Evolutionary conservation across 2,329 filamentous ascomycete genomes (phyloP).

Genomic region (Alternaria solani): DNA sequence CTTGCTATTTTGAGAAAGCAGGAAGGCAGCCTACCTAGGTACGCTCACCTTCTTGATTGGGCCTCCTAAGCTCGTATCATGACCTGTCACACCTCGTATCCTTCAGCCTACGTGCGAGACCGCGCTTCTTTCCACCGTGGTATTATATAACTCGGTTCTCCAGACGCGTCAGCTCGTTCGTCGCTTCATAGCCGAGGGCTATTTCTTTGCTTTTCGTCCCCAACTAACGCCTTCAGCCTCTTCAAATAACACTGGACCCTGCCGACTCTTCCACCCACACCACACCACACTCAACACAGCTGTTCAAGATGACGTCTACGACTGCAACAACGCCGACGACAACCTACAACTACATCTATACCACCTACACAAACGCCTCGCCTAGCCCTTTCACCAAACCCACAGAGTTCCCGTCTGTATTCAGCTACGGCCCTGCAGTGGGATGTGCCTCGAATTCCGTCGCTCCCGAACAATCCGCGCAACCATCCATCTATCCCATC

Average conservation of each 20-base stretch:
- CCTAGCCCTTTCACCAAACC: conserved; percentile 19
- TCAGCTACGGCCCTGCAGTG: conserved; percentile 17
- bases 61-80: conserved; percentile 2
- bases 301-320: conserved; percentile 5
- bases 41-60: conserved; percentile 1
- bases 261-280: not conserved
- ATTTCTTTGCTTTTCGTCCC: not conserved
- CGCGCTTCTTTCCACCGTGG: not conserved
- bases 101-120: not conserved
- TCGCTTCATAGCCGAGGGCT: not conserved
- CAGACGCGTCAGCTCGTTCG: not conserved
- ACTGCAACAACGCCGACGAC: conserved; percentile 17
- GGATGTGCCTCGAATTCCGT: conserved; percentile 12
- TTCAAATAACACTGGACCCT: not conserved
- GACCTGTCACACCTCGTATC: not conserved
- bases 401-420: conserved; percentile 20
- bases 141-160: not conserved
- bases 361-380: conserved; percentile 22
- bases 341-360: conserved; percentile 23
- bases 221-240: not conserved
- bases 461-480: conserved; percentile 5
- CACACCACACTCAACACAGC: not conserved
- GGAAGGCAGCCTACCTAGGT: not conserved
- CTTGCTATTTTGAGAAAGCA: not conserved
- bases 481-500: conserved; percentile 13